phyloP scores from a whole-genome alignment of 2,329 filamentous ascomycete genomes.

The Lojkania enalia region DNA sequence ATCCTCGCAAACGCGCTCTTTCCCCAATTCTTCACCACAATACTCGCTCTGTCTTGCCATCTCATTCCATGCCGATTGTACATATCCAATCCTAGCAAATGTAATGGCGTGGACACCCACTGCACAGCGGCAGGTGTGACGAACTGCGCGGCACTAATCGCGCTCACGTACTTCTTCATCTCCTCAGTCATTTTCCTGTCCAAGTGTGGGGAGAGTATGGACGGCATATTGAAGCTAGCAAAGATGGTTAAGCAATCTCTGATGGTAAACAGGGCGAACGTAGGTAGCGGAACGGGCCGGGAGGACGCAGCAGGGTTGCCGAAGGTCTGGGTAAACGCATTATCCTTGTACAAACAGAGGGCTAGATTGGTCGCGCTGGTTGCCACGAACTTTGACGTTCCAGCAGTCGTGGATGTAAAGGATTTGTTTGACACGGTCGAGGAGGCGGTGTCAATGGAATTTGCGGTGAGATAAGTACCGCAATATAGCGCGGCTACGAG shows the following conservation, averaged over 20 bases:
- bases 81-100: slow-evolving; percentile 81
- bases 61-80: slow-evolving; percentile 69
- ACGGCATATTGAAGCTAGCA: slow-evolving; percentile 87
- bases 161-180: slow-evolving; percentile 56
- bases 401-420: slow-evolving; percentile 68
- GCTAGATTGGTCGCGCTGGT: slow-evolving; percentile 82
- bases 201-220: slow-evolving; percentile 72
- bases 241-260: slow-evolving; percentile 90
- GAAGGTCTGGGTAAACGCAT: slow-evolving; percentile 81
- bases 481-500: slow-evolving; percentile 75
- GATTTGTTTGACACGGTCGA: slow-evolving; percentile 63
- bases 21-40: slow-evolving; percentile 75
- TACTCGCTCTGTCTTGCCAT: slow-evolving; percentile 64
- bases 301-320: slow-evolving; percentile 55
- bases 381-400: slow-evolving; percentile 77
- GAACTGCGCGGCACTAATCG: slow-evolving; percentile 69
- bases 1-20: slow-evolving; percentile 75
- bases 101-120: slow-evolving; percentile 77
- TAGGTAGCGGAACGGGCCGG: slow-evolving; percentile 65
- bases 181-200: slow-evolving; percentile 47
- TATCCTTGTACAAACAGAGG: slow-evolving; percentile 88
- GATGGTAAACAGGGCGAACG: slow-evolving; percentile 76
- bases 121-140: slow-evolving; percentile 78
- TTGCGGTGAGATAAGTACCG: slow-evolving; percentile 87
- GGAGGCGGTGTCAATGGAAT: slow-evolving; percentile 77